Evolutionary conservation across 2,329 filamentous ascomycete species (phyloP), one percentile per base, ranked within the genome.

Genomic region (Sporothrix luriei): DNA sequence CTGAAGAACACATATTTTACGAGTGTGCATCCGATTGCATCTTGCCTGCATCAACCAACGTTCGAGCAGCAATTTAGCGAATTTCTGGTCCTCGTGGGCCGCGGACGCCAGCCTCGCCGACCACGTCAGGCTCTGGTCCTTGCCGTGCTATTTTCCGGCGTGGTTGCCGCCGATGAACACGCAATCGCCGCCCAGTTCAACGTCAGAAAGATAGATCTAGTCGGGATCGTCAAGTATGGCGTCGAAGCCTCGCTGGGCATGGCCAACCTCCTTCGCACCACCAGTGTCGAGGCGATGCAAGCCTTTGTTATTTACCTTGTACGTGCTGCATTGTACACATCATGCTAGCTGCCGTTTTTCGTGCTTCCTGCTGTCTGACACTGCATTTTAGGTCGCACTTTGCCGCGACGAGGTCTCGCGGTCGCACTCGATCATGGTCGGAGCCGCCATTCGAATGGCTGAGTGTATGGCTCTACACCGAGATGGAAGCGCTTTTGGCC

Each of bases 401-500:
- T 92, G 91, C 74, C 84, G 91, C 68, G 85, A 85, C 24, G 90
- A 93, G 77, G 84, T 93, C 3, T 93, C 91, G 9, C 83, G 91
- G 72, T 87, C 89, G 4, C 91, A 93, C 77, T 91, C 90, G 4
- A 89, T 90, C 4, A 82, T 93, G 0, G 85, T 91, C 4, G 90
- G 90, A 2, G 88, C 90, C 16, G 90, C 89, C 4, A 88, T 93
- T 54, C 84, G 91, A 19, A 85, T 93, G 76, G 91, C 90, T 7
- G 89, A 93, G 79, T 92, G 90, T 75, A 92, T 93, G 88, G 90
- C 90, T 1, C 79, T 93, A 21, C 89, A 93, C 76, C 85, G 89
- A 10, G 91, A 93, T 73, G 89, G 89, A 19, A 84, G 87, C 55
- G 83, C 84, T 11, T 92, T 91, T 74, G 87, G 85, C 1, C 83